A percentile compares a stretch with the other conserved stretches of the same genome.
These are phyloP conservation scores for Kalmusia sp. DNA, from an alignment of 2,329 filamentous ascomycete species.

Conservation along the genomic window DNA sequence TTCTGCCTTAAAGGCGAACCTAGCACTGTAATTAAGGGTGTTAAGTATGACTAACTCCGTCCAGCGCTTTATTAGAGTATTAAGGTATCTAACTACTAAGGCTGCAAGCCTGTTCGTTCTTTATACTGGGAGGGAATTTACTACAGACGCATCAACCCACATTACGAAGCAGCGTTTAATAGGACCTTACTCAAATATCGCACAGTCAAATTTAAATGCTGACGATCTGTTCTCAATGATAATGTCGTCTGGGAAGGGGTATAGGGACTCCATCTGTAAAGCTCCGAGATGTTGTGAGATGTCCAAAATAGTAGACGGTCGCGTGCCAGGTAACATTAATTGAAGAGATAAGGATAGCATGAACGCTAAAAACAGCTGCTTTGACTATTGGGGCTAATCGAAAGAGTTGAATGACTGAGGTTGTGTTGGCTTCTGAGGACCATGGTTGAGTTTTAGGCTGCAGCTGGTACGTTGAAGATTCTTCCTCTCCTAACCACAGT, in stretches of 20 bases:
- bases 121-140: neutral
- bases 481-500: neutral
- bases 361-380: neutral
- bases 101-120: neutral
- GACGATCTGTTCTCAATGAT: slow-evolving; percentile 8
- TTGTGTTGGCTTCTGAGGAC: neutral
- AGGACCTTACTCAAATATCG: slow-evolving; percentile 6
- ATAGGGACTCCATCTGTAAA: slow-evolving; percentile 7
- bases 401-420: neutral
- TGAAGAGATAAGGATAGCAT: neutral
- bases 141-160: slow-evolving; percentile 11
- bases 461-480: neutral
- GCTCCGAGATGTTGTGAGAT: neutral
- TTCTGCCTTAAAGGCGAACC: slow-evolving; percentile 10
- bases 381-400: neutral
- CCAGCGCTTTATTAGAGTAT: neutral
- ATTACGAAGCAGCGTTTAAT: slow-evolving; percentile 10
- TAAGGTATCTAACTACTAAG: slow-evolving; percentile 7
- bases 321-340: neutral
- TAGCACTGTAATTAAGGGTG: no score
- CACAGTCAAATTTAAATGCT: slow-evolving; percentile 5
- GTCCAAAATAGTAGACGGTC: neutral
- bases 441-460: no score
- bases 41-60: no score
- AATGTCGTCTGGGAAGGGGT: slow-evolving; percentile 10